These are phyloP conservation scores for Trichoderma oligosporum DNA, from an alignment of 2,329 filamentous ascomycete species.

Conservation along the genomic window DNA sequence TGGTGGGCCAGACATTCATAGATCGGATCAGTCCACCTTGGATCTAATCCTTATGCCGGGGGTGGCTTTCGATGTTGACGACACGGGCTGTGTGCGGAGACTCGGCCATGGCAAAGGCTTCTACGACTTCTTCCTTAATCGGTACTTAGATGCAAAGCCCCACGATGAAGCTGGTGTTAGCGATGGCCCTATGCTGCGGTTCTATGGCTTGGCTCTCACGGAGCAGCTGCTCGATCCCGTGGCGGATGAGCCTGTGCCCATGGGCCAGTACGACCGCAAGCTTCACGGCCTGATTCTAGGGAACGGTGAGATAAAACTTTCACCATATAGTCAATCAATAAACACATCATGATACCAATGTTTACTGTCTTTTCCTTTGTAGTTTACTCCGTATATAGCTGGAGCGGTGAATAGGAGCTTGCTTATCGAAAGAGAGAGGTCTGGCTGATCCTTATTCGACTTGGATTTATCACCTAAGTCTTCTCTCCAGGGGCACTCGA, in stretches of 20 bases:
- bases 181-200: constrained; percentile 39
- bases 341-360: constrained; percentile 7
- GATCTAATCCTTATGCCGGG: constrained; percentile 91
- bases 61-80: constrained; percentile 76
- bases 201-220: constrained; percentile 75
- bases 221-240: constrained; percentile 72
- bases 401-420: constrained; percentile 26
- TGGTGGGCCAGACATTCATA: constrained; percentile 51
- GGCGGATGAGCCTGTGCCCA: constrained; percentile 63
- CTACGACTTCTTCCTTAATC: constrained; percentile 88
- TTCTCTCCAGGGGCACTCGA: constrained; percentile 36
- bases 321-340: constrained; percentile 14
- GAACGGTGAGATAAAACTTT: constrained; percentile 54
- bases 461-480: constrained; percentile 39
- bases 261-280: constrained; percentile 70
- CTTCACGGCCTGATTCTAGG: constrained; percentile 76
- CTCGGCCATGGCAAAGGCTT: constrained; percentile 95
- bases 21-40: constrained; percentile 50
- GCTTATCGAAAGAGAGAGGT: constrained; percentile 35
- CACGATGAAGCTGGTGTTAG: constrained; percentile 28
- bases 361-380: too few species aligned
- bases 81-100: constrained; percentile 58
- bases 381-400: not conserved
- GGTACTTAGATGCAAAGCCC: constrained; percentile 51
- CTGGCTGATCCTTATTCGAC: constrained; percentile 36